Evolutionary conservation across 2,329 filamentous ascomycete species (phyloP).

Genomic region (Ceratocystis diversiconidia): DNA sequence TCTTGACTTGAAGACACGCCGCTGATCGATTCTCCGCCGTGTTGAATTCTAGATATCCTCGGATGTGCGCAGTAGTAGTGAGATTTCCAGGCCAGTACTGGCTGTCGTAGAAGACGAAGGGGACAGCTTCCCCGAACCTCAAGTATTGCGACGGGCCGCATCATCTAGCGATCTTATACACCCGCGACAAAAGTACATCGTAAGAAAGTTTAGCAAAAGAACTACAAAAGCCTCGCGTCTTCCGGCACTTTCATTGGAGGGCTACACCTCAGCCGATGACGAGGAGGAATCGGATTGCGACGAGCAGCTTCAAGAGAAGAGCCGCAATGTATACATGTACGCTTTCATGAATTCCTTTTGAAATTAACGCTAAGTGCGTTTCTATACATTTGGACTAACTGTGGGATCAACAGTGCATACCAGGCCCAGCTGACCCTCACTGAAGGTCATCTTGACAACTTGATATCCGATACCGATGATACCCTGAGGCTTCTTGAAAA

Average conservation of each 20-base stretch:
- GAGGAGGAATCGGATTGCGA: conserved; percentile 37
- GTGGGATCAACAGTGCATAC: conserved; percentile 43
- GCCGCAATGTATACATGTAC: conserved; percentile 33
- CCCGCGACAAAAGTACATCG: background rate
- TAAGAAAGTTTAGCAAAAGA: conserved; percentile 2
- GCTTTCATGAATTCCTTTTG: conserved; percentile 22
- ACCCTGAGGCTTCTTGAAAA: conserved; percentile 63
- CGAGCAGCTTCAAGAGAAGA: conserved; percentile 40
- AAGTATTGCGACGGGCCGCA: conserved; percentile 49
- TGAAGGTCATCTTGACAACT: conserved; percentile 63
- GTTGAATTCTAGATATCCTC: conserved; percentile 6
- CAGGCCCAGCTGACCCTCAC: conserved; percentile 68
- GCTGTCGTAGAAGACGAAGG: conserved; percentile 28
- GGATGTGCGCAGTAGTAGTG: conserved; percentile 9
- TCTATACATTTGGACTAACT: background rate
- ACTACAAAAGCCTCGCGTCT: conserved; percentile 14
- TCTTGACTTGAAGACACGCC: background rate
- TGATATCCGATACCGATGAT: conserved; percentile 62
- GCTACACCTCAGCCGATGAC: conserved; percentile 11
- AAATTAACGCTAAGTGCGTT: background rate
- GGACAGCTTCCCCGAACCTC: conserved; percentile 51
- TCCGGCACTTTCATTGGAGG: conserved; percentile 11
- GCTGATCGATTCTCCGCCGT: background rate
- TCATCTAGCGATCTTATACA: conserved; percentile 31
- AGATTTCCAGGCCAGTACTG: conserved; percentile 11